Base-by-base conservation (phyloP, 176 grass and related monocot species). In the Dactylis glomerata region DNA sequence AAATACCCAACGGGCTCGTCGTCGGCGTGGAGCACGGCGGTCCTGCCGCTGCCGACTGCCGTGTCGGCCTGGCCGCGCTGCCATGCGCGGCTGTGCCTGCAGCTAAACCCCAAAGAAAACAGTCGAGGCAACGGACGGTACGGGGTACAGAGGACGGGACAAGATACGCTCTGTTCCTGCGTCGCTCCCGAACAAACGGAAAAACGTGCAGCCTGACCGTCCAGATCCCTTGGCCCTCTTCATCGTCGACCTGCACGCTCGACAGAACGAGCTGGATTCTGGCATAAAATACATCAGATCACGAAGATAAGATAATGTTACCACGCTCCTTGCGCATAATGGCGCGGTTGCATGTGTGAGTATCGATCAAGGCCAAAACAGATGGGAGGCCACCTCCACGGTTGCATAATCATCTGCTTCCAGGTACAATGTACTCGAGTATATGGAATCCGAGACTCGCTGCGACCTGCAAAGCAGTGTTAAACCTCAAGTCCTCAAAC, bases 171-270 rank as follows among this genome's bases (percentile, higher is more conserved):
- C 74, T 83, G 73, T 32, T 27, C 26, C 10, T 15, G 22, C 46
- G 54, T 44, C 88, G 80, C 88, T 75, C 57, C 55, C 45, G 15
- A 83, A 79, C 84, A 83, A 90, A 63, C 31, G 80, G 54, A 55
- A 19, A 72, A 73, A 82, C 80, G 75, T 83, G 84, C 80, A 65
- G 45, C 66, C 34, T 62, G 36, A 31, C 66, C 27, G 69, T 5
- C 56, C 80, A 72, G 73, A 90, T 47, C 56, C 79, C 46, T 3
- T 78, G 19, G 42, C 44, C n/a, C 23, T 58, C 20, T 30, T 12
- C 63, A n/a, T 28, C 58, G 19, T 31, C 34, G 3, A n/a, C 10
- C 82, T 73, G 14, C 69, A 47, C 12, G 45, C 22, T 24, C 77
- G 12, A 37, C 82, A 68, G 16, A 58, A 32, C 59, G 13, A 31